phyloP scores from a whole-genome alignment of 352 stramenopile genomes.

The Pythium pyrilobum region DNA sequence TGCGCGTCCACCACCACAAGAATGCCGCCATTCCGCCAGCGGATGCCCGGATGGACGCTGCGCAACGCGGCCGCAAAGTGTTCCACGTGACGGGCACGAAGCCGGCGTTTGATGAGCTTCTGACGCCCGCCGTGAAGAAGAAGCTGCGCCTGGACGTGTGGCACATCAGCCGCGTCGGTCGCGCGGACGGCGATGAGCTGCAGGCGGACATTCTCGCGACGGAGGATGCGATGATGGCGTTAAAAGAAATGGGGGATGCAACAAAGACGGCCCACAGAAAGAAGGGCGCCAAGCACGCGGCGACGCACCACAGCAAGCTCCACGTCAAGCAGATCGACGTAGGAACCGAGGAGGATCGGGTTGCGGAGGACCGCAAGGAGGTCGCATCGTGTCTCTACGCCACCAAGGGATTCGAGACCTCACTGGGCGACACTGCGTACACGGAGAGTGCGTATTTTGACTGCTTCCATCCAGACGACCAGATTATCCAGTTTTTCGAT shows the following conservation, averaged over 20 bases:
- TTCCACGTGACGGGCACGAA: conserved; percentile 18
- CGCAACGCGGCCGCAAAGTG: conserved; percentile 1
- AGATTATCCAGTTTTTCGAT: conserved; percentile 64
- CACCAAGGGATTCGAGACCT: conserved; percentile 42
- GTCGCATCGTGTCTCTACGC: conserved; percentile 37
- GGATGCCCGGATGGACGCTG: background rate
- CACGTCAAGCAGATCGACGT: conserved; percentile 20
- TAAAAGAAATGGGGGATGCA: background rate
- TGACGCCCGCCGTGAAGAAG: conserved; percentile 4
- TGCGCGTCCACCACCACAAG: conserved; percentile 12
- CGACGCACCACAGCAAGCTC: background rate
- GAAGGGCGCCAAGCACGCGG: background rate
- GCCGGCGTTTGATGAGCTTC: conserved; percentile 12
- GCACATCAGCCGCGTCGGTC: background rate
- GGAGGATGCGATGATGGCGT: conserved; percentile 1
- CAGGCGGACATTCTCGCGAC: conserved; percentile 18
- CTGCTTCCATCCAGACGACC: conserved; percentile 57
- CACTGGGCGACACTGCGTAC: conserved; percentile 24
- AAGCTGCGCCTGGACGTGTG: conserved; percentile 18
- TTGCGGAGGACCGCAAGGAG: conserved; percentile 36
- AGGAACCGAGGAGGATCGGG: conserved; percentile 18
- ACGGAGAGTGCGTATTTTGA: conserved; percentile 58
- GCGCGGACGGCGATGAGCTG: background rate
- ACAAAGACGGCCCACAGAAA: background rate
- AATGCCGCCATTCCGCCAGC: too few species aligned